These are phyloP conservation scores for Hirschfeldia incana DNA, from an alignment of 345 rosid genomes.

Conservation along the genomic window DNA sequence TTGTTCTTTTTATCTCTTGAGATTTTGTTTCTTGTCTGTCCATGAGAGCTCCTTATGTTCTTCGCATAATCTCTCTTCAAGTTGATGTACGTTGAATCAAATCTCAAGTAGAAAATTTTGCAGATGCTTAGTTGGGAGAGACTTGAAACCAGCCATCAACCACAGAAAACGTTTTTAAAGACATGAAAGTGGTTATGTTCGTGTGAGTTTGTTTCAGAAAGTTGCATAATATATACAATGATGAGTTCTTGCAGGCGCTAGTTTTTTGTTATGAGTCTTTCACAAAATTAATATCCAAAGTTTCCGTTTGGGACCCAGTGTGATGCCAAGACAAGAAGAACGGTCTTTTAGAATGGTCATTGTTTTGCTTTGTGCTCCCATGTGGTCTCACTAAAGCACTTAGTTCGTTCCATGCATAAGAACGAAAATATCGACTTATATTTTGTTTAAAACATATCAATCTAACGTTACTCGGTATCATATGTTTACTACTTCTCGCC, in stretches of 20 bases:
- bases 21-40: not conserved
- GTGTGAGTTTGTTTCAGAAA: conserved; percentile 17
- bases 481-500: no score
- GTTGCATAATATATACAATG: conserved; percentile 21
- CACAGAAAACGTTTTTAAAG: not conserved
- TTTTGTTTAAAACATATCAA: no score
- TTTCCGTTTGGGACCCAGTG: conserved; percentile 30
- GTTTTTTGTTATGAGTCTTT: conserved; percentile 20
- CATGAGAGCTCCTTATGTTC: not conserved
- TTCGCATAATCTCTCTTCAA: conserved; percentile 28
- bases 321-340: conserved; percentile 38
- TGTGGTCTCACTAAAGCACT: conserved; percentile 30
- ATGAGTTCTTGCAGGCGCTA: conserved; percentile 20
- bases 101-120: not conserved
- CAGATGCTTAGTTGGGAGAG: conserved; percentile 12
- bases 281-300: conserved; percentile 15
- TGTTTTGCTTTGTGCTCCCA: conserved; percentile 36
- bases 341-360: conserved; percentile 27
- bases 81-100: not conserved
- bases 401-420: conserved; percentile 6
- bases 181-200: conserved; percentile 19
- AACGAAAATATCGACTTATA: no score
- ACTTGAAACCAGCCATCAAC: conserved; percentile 33
- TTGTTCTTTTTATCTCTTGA: not conserved
- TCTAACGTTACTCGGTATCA: no score